phyloP scores from a whole-genome alignment of 495 filamentous ascomycete species.

The Clohesyomyces aquaticus region DNA sequence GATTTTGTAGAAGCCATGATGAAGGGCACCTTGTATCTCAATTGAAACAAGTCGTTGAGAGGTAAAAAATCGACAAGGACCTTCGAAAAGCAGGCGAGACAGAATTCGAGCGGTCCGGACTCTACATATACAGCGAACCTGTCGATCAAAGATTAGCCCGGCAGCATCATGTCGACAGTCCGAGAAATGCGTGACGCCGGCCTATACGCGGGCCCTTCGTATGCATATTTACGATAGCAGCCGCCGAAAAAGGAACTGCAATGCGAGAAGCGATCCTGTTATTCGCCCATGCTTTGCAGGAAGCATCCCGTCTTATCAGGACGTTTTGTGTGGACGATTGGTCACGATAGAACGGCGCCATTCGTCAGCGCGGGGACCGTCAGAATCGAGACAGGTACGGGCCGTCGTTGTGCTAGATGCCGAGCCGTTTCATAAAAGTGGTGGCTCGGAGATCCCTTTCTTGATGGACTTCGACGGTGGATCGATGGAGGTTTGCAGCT shows the following conservation, averaged over 20 bases:
- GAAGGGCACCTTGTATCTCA: not conserved
- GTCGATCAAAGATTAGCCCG: not conserved
- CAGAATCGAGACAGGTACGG: not conserved
- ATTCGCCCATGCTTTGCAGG: constrained; percentile 7
- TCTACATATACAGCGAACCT: not conserved
- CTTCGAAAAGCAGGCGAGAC: no score
- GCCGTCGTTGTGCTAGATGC: not conserved
- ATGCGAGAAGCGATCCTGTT: not conserved
- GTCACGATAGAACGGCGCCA: constrained; percentile 16
- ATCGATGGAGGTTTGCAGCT: no score
- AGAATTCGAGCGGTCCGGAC: not conserved
- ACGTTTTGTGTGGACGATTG: constrained; percentile 17
- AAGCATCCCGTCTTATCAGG: constrained; percentile 16
- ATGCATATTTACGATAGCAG: no score
- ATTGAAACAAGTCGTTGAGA: not conserved
- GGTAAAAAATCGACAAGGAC: not conserved
- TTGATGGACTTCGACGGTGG: no score
- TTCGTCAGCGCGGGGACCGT: not conserved
- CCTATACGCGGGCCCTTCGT: no score
- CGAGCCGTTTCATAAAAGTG: no score
- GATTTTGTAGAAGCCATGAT: constrained; percentile 17
- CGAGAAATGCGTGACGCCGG: no score
- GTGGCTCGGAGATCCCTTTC: no score
- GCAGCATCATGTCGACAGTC: no score
- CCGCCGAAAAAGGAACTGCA: no score